Base-by-base conservation (phyloP, 1,284 basidiomycete genomes). In the Stereum hirsutum region DNA sequence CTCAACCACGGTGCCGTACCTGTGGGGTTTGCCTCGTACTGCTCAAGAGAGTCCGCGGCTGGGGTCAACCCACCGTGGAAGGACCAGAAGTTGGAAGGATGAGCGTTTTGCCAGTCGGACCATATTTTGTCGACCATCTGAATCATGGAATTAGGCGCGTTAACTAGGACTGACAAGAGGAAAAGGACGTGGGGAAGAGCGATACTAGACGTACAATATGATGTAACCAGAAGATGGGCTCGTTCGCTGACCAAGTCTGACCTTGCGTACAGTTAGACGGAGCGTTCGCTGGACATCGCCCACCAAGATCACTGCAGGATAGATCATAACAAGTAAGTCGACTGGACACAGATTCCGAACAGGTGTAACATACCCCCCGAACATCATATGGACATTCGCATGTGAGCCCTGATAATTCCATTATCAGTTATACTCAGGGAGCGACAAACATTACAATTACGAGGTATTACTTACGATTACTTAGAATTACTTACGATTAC, bases 81-180 rank as follows among this genome's bases (percentile, higher is more conserved):
- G 20, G 53, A 54, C 48, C 52, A 54, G 41, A 49, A 52, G 52
- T 62, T 63, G 7, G 34, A 39, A 1, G 50, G 31, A 44, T 59
- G 35, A n/a, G 45, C 48, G 45, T 53, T 47, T 48, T 66, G 65
- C 65, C 65, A 68, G 43, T 65, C 59, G 28, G 46, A 60, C 64
- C 64, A 68, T 6, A 66, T 45, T 46, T 62, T 63, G 49, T 66
- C 64, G 12, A 66, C 54, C 63, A 66, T 66, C 64, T 65, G 33
- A 19, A 34, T n/a, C 1, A 25, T n/a, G 20, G 2, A 19, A 2
- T 20, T 26, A 27, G 17, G 31, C n/a, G n/a, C n/a, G n/a, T n/a
- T n/a, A n/a, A n/a, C n/a, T n/a, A 39, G 33, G 23, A 2, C 4
- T 2, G 24, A 48, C n/a, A 19, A 10, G 17, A 35, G 21, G 11